These are phyloP conservation scores for Arachis hypogaea DNA, from an alignment of 306 rosid genomes.

Conservation along the genomic window DNA sequence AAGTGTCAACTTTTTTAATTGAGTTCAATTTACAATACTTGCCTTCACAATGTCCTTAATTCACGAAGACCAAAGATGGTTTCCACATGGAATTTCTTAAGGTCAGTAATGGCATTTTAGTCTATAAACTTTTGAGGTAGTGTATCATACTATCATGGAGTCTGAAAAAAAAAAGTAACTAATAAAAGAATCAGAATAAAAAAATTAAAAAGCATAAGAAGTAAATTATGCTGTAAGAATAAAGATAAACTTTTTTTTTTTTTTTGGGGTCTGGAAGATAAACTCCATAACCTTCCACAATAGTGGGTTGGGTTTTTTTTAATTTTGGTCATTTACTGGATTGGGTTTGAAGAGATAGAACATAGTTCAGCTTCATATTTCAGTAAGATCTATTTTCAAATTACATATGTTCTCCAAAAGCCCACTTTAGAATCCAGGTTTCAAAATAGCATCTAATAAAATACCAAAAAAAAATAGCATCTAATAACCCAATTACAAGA, in stretches of 20 bases:
- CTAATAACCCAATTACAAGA: background rate
- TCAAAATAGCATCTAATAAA: background rate
- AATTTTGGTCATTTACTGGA: background rate
- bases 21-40: background rate
- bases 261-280: too few species aligned
- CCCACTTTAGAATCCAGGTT: conserved; percentile 7
- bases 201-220: too few species aligned
- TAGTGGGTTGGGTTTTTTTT: background rate
- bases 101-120: background rate
- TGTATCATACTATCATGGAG: too few species aligned
- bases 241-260: too few species aligned
- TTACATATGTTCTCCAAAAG: background rate
- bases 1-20: background rate
- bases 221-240: too few species aligned
- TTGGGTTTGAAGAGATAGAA: background rate
- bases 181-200: too few species aligned
- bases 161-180: too few species aligned
- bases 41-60: too few species aligned
- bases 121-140: too few species aligned
- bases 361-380: background rate
- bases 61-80: too few species aligned
- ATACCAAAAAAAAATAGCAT: background rate
- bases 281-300: too few species aligned
- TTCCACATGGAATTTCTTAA: too few species aligned
- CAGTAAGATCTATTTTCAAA: background rate